Percentiles rank a stretch among this genome's conserved stretches.
Conservation (phyloP, 106 monocot species). For the Dendrobium chrysotoxum region DNA sequence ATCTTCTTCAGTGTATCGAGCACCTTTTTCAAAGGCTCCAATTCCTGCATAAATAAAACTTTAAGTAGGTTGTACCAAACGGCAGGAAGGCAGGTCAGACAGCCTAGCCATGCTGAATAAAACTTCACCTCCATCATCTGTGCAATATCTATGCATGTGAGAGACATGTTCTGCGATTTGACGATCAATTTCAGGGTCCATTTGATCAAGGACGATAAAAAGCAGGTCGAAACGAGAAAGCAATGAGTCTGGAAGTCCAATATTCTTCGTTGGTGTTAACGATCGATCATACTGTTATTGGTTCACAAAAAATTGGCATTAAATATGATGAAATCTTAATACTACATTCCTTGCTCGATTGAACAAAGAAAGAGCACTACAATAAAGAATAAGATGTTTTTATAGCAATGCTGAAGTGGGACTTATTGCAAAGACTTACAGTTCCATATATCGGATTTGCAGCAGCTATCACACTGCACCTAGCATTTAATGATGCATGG, state of each 20-base stretch:
- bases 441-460: conserved; percentile 99
- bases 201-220: conserved; percentile 99
- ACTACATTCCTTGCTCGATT: too few relatives aligned
- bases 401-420: background rate
- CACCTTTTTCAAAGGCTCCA: conserved; percentile 35
- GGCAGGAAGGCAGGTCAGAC: background rate
- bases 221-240: conserved; percentile 98
- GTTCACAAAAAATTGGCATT: conserved; percentile 9
- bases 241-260: conserved; percentile 97
- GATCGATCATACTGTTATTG: conserved; percentile 88
- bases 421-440: conserved; percentile 33
- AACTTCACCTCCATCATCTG: conserved; percentile 55
- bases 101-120: background rate
- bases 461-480: conserved; percentile 98
- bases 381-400: background rate
- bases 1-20: conserved; percentile 85
- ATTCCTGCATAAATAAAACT: conserved; percentile 29
- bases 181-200: conserved; percentile 95
- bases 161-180: conserved; percentile 89
- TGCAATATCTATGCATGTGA: conserved; percentile 94
- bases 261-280: conserved; percentile 94
- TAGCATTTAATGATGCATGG: conserved; percentile 97
- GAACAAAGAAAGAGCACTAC: background rate
- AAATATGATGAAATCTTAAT: background rate
- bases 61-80: background rate